phyloP scores from a whole-genome alignment of 371 early-diverging fungal species.

The Chytridiales sp. region DNA sequence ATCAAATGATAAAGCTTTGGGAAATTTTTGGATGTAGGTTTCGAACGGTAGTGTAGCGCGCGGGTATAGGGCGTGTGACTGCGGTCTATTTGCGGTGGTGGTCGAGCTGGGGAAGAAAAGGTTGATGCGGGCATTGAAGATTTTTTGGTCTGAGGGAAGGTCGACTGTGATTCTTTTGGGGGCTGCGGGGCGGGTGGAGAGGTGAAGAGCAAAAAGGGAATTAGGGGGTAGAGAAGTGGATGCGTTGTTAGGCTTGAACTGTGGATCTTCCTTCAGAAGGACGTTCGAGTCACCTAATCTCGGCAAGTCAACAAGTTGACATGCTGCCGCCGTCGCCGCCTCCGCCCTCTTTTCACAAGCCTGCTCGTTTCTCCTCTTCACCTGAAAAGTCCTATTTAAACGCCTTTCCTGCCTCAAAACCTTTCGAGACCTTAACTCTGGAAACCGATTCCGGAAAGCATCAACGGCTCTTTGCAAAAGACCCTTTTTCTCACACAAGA shows the following conservation, averaged over 20 bases:
- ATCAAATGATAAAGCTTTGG: background rate
- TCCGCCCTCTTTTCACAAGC: background rate
- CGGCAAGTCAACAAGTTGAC: background rate
- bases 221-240: too few species aligned
- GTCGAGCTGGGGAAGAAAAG: background rate
- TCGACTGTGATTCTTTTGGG: too few species aligned
- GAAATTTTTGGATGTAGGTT: background rate
- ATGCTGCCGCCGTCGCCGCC: background rate
- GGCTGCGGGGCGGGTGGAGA: too few species aligned
- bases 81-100: background rate
- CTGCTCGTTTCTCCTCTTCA: constrained; percentile 12
- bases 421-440: constrained; percentile 76
- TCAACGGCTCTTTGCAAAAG: constrained; percentile 95
- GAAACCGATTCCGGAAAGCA: constrained; percentile 84
- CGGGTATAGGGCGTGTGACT: background rate
- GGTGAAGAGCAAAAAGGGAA: too few species aligned
- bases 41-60: background rate
- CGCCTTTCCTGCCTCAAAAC: constrained; percentile 81
- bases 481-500: constrained; percentile 85
- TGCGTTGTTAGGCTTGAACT: background rate
- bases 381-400: constrained; percentile 64
- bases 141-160: constrained; percentile 5
- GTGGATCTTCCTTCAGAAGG: background rate
- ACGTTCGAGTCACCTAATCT: background rate
- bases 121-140: constrained; percentile 8